These are phyloP conservation scores for Hippophae gyantsensis DNA, from an alignment of 306 rosid genomes.

Conservation along the genomic window DNA sequence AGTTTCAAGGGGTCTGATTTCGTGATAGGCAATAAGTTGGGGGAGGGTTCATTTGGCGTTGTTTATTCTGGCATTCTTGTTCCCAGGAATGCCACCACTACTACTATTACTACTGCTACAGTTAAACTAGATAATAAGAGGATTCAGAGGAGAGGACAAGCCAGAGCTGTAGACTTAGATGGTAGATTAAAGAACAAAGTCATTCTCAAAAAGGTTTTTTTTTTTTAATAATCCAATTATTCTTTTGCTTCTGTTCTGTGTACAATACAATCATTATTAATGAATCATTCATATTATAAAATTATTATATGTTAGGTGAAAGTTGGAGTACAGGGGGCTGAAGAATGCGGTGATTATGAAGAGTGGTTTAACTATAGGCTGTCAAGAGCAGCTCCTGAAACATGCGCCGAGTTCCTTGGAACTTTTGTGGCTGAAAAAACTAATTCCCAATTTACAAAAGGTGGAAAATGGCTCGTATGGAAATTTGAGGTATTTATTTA, in stretches of 20 bases:
- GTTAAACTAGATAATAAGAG: constrained; percentile 11
- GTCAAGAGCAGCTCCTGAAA: constrained; percentile 96
- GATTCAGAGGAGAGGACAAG: constrained; percentile 38
- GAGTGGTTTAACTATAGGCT: constrained; percentile 94
- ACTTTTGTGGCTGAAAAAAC: constrained; percentile 74
- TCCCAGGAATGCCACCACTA: constrained; percentile 36
- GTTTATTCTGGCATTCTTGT: constrained; percentile 70
- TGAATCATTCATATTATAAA: not conserved
- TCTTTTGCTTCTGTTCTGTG: not conserved
- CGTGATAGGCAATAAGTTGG: constrained; percentile 62
- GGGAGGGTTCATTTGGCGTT: constrained; percentile 90
- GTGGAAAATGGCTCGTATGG: constrained; percentile 99
- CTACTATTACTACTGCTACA: too few species aligned
- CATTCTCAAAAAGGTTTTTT: constrained; percentile 76
- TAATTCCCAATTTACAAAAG: constrained; percentile 54
- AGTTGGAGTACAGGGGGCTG: constrained; percentile 65
- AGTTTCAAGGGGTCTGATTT: constrained; percentile 58
- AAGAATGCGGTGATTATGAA: constrained; percentile 70
- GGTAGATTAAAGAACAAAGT: constrained; percentile 61
- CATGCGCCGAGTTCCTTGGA: constrained; percentile 91
- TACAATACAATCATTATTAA: not conserved
- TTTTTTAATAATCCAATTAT: not conserved
- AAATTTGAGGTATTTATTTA: constrained; percentile 70
- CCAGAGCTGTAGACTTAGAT: constrained; percentile 26
- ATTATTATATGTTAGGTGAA: constrained; percentile 40